Percentiles rank a stretch among this genome's conserved stretches.
phyloP scores from a whole-genome alignment of 768 basidiomycete species.

The Mycena maculata region DNA sequence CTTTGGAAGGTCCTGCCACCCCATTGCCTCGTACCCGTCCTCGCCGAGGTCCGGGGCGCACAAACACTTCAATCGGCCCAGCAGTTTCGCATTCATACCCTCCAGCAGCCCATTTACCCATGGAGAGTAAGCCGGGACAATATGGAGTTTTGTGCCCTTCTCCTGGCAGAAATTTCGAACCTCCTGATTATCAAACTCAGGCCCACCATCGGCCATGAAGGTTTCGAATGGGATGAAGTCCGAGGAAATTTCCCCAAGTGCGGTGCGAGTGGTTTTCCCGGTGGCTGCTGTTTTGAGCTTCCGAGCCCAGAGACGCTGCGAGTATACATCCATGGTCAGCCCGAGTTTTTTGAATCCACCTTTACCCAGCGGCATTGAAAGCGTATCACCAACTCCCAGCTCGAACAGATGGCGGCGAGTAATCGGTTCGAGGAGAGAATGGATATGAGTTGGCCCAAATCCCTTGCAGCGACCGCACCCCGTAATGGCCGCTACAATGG shows the following conservation, averaged over 20 bases:
- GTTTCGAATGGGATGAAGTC: background rate
- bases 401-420: slow-evolving; percentile 4
- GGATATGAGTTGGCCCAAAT: slow-evolving; percentile 3
- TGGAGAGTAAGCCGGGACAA: slow-evolving; percentile 37
- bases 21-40: slow-evolving; percentile 20
- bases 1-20: slow-evolving; percentile 23
- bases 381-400: slow-evolving; percentile 9
- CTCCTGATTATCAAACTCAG: slow-evolving; percentile 8
- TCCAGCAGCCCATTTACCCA: slow-evolving; percentile 48
- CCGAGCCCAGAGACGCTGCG: background rate
- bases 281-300: slow-evolving; percentile 1
- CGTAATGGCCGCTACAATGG: slow-evolving; percentile 39
- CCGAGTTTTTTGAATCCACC: slow-evolving; percentile 10
- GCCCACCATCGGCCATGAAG: slow-evolving; percentile 7
- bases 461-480: slow-evolving; percentile 36
- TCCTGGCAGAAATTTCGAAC: background rate
- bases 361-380: slow-evolving; percentile 16
- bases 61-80: slow-evolving; percentile 32
- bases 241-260: background rate
- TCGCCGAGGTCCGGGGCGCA: slow-evolving; percentile 39
- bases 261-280: background rate
- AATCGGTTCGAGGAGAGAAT: slow-evolving; percentile 12
- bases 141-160: background rate
- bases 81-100: slow-evolving; percentile 38
- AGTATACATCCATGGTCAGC: slow-evolving; percentile 4